These are phyloP conservation scores for Protomyces macrosporus DNA, from an alignment of 1,139 yeast species.

Conservation along the genomic window DNA sequence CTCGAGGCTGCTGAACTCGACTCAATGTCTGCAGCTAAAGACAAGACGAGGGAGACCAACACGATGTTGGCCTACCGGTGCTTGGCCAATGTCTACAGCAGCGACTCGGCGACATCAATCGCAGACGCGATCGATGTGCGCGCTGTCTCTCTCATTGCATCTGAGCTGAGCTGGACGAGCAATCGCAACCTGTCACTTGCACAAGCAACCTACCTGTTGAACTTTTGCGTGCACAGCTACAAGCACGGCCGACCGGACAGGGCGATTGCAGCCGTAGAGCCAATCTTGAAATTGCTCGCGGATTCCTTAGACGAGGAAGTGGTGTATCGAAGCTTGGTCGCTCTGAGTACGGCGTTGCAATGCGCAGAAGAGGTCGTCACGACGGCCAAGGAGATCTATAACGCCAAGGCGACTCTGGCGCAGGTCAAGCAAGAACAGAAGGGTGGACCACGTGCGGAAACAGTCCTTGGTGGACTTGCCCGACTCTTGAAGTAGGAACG, in stretches of 20 bases:
- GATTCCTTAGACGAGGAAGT: conserved; percentile 46
- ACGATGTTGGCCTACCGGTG: conserved; percentile 33
- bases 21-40: not conserved
- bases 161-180: not conserved
- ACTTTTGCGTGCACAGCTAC: conserved; percentile 44
- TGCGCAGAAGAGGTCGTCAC: conserved; percentile 16
- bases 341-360: conserved; percentile 46
- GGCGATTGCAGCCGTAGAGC: conserved; percentile 18
- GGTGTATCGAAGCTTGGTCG: conserved; percentile 51
- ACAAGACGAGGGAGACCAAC: conserved; percentile 21
- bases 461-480: not conserved
- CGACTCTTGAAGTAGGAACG: not conserved
- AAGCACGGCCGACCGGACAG: conserved; percentile 33
- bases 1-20: conserved; percentile 1
- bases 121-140: not conserved
- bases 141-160: not conserved
- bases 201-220: conserved; percentile 50
- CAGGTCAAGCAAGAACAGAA: not conserved
- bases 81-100: conserved; percentile 31
- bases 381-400: conserved; percentile 25
- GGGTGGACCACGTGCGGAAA: not conserved
- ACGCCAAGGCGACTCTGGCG: conserved; percentile 1
- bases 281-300: conserved; percentile 18
- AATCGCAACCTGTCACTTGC: conserved; percentile 40
- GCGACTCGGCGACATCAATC: not conserved